A percentile compares a stretch with the other conserved stretches of the same genome.
Conservation (phyloP, 2,329 filamentous ascomycete genomes). For the Juglanconis oblonga region DNA sequence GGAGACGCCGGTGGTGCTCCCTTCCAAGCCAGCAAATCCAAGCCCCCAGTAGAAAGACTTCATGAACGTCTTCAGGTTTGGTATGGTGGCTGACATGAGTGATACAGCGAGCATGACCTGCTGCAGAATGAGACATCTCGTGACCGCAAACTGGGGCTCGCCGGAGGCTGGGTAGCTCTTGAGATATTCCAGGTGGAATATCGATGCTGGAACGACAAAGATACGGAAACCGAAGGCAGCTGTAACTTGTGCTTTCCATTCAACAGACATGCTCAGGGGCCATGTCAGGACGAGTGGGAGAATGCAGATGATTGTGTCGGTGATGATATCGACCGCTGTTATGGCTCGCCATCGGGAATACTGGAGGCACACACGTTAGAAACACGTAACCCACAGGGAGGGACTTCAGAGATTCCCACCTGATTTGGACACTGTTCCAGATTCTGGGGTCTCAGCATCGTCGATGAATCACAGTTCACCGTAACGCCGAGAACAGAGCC, state of each 20-base stretch:
- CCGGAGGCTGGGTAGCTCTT: conserved; percentile 1
- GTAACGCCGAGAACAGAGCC: neutral
- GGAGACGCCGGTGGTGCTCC: too few species aligned
- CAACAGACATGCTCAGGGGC: conserved; percentile 18
- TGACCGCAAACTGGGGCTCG: conserved; percentile 18
- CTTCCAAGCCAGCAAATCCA: neutral
- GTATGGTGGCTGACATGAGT: conserved; percentile 22
- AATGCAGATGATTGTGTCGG: conserved; percentile 18
- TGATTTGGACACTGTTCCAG: neutral
- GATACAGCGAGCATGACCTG: conserved; percentile 21
- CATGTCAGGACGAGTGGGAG: conserved; percentile 17
- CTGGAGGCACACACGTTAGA: neutral
- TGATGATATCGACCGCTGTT: conserved; percentile 15
- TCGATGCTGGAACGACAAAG: conserved; percentile 15
- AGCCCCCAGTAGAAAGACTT: conserved; percentile 15
- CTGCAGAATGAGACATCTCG: conserved; percentile 18
- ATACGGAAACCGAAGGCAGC: conserved; percentile 22
- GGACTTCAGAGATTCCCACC: neutral
- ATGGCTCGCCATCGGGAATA: conserved; percentile 12
- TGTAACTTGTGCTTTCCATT: conserved; percentile 19
- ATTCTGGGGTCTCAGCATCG: neutral
- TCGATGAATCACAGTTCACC: neutral
- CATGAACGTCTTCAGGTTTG: conserved; percentile 22
- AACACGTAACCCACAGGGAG: too few species aligned
- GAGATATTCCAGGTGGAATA: conserved; percentile 16